Evolutionary conservation across 176 grass and related monocot species (phyloP).

Genomic region (Ensete ventricosum): DNA sequence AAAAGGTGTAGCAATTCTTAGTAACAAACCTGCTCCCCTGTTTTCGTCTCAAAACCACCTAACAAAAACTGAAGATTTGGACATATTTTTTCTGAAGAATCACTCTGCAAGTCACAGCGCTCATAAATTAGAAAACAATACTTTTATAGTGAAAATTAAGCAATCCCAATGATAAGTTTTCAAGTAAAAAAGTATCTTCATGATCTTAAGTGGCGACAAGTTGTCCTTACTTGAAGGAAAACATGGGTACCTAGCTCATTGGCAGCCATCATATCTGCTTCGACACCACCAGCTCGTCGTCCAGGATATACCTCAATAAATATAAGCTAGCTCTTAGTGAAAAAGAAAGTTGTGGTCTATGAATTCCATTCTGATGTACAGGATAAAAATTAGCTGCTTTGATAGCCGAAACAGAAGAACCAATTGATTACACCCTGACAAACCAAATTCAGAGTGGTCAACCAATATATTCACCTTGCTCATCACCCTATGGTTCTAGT

Average conservation of each 20-base stretch:
- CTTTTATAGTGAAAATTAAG: not conserved
- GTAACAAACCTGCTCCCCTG: constrained; percentile 70
- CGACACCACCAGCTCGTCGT: constrained; percentile 48
- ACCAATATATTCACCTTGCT: no score
- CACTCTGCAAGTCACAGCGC: constrained; percentile 33
- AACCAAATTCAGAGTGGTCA: no score
- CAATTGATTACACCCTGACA: no score
- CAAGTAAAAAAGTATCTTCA: not conserved
- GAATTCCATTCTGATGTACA: not conserved
- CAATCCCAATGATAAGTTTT: not conserved
- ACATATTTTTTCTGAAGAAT: constrained; percentile 35
- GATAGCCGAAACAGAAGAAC: no score
- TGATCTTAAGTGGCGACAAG: not conserved
- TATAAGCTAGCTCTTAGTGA: constrained; percentile 40
- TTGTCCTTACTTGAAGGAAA: constrained; percentile 67
- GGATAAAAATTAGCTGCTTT: no score
- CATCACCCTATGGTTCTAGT: no score
- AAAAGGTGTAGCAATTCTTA: not conserved
- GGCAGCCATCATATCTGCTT: constrained; percentile 88
- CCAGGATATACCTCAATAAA: constrained; percentile 83
- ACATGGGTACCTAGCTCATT: constrained; percentile 72
- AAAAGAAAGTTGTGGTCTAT: not conserved
- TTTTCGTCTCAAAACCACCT: constrained; percentile 87
- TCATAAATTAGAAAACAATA: not conserved
- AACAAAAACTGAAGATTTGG: constrained; percentile 76